A percentile compares a stretch with the other conserved stretches of the same genome.
These are phyloP conservation scores for Sporothrix luriei DNA, from an alignment of 2,329 filamentous ascomycete species.

Conservation along the genomic window DNA sequence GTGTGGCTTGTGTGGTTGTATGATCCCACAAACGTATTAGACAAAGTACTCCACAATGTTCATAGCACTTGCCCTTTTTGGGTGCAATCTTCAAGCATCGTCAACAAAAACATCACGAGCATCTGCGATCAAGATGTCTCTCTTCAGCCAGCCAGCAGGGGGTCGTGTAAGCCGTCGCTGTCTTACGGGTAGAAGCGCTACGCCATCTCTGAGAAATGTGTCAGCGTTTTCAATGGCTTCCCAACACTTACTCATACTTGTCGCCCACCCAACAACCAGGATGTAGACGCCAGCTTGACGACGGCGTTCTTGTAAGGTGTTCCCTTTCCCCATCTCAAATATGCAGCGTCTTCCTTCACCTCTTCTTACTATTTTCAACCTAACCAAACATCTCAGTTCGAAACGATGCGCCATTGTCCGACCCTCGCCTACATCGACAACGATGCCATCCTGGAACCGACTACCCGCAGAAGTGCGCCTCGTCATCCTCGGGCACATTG, in stretches of 20 bases:
- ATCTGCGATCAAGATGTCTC: not conserved
- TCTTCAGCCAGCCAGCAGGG: not conserved
- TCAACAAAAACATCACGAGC: not conserved
- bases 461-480: no score
- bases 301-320: not conserved
- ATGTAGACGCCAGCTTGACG: not conserved
- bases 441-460: no score
- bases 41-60: not conserved
- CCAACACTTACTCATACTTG: not conserved
- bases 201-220: no score
- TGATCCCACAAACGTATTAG: no score
- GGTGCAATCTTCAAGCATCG: not conserved
- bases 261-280: not conserved
- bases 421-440: no score
- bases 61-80: not conserved
- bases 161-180: not conserved
- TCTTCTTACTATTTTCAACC: no score
- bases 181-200: not conserved
- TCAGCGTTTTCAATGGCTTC: not conserved
- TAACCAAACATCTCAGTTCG: no score
- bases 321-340: not conserved
- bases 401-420: no score
- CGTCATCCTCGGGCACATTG: not conserved
- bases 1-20: no score
- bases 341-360: no score